These are phyloP conservation scores for Theobroma grandiflorum DNA, from an alignment of 441 rosid species.

Conservation along the genomic window DNA sequence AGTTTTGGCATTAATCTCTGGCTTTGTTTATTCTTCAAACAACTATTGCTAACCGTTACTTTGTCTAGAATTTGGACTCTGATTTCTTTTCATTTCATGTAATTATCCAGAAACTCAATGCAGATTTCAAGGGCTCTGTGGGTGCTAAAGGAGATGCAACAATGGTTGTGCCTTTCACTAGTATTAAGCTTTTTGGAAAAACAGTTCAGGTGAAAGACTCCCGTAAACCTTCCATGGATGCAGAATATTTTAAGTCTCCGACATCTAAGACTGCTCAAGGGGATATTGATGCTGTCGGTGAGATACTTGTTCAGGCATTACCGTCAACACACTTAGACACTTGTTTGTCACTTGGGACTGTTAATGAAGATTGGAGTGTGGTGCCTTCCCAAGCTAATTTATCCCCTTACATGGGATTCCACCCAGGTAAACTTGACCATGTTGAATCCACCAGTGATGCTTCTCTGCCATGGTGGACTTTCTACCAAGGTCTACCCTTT, in stretches of 20 bases:
- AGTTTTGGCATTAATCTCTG: neutral
- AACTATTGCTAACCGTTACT: neutral
- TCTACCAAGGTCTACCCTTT: constrained; percentile 34
- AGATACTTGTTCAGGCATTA: constrained; percentile 20
- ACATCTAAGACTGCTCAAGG: constrained; percentile 19
- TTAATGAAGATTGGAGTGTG: neutral
- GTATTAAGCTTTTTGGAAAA: constrained; percentile 73
- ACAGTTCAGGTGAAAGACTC: constrained; percentile 48
- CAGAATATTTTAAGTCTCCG: constrained; percentile 14
- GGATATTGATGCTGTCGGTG: constrained; percentile 28
- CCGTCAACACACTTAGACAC: constrained; percentile 35
- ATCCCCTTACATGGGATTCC: constrained; percentile 19
- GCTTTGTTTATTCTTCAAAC: neutral
- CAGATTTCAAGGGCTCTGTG: constrained; percentile 24
- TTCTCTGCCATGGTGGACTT: constrained; percentile 28
- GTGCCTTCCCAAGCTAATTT: constrained; percentile 17
- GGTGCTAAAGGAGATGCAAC: constrained; percentile 28
- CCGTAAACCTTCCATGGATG: constrained; percentile 28
- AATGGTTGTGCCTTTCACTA: constrained; percentile 31
- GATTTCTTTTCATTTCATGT: neutral
- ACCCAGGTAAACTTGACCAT: constrained; percentile 17
- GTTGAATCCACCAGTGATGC: constrained; percentile 25
- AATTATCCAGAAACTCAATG: constrained; percentile 37
- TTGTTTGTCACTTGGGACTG: constrained; percentile 45
- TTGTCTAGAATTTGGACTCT: neutral